Conservation (phyloP, 495 filamentous ascomycete species). For the Penicillium cinerascens region DNA sequence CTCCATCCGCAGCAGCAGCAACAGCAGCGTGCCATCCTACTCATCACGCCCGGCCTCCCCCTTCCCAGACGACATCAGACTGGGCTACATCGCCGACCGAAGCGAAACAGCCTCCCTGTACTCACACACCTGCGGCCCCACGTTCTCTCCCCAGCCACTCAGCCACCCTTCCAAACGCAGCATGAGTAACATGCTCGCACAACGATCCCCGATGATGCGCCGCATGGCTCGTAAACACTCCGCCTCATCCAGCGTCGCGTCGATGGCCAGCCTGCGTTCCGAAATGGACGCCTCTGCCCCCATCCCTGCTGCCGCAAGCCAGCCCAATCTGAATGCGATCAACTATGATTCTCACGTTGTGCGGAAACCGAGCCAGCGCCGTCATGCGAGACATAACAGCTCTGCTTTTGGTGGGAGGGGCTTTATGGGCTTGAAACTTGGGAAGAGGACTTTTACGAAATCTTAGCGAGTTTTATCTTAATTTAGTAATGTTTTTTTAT, state of each 20-base stretch:
- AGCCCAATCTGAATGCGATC: slow-evolving; percentile 2
- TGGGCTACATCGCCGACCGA: slow-evolving; percentile 21
- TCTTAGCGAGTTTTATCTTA: slow-evolving; percentile 18
- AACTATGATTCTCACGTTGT: slow-evolving; percentile 7
- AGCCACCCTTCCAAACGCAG: slow-evolving; percentile 21
- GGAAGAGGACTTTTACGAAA: slow-evolving; percentile 26
- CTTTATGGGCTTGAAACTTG: slow-evolving; percentile 39
- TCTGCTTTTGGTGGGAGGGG: slow-evolving; percentile 20
- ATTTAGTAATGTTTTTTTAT: slow-evolving; percentile 5
- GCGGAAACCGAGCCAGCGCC: slow-evolving; percentile 20
- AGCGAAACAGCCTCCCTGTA: slow-evolving; percentile 16
- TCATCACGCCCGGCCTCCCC: slow-evolving; percentile 18
- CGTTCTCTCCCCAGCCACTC: slow-evolving; percentile 20
- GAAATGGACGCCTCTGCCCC: slow-evolving; percentile 45
- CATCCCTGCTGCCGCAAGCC: not conserved
- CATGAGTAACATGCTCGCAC: slow-evolving; percentile 21
- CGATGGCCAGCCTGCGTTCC: slow-evolving; percentile 57
- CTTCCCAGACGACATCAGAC: slow-evolving; percentile 12
- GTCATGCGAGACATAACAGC: slow-evolving; percentile 21
- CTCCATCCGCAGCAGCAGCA: slow-evolving; percentile 31
- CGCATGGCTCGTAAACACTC: slow-evolving; percentile 35
- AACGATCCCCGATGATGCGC: slow-evolving; percentile 28
- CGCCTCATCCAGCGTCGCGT: slow-evolving; percentile 70
- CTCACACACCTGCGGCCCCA: slow-evolving; percentile 20
- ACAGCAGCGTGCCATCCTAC: slow-evolving; percentile 22